Percentiles rank a stretch among this genome's conserved stretches.
Evolutionary conservation across 148 eudicot species (phyloP).

Genomic region (Chenopodium berlandieri): DNA sequence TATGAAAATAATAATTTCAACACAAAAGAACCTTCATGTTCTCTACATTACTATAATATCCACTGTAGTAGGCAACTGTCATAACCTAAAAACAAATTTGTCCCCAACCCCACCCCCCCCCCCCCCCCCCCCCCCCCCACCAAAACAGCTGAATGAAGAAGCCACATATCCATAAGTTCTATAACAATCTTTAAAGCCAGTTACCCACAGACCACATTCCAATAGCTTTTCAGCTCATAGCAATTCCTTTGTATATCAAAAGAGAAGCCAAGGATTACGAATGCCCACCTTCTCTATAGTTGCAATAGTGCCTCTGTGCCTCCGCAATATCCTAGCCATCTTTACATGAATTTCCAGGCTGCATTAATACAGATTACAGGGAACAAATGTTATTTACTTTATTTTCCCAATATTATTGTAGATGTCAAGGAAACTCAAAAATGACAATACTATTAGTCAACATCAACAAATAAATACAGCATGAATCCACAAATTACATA

Average conservation of each 20-base stretch:
- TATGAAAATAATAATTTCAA: slow-evolving; percentile 4
- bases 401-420: not conserved
- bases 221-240: slow-evolving; percentile 5
- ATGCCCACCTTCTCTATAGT: slow-evolving; percentile 11
- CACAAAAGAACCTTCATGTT: slow-evolving; percentile 11
- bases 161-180: slow-evolving; percentile 42
- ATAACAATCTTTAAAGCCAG: slow-evolving; percentile 20
- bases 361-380: slow-evolving; percentile 24
- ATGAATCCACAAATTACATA: not conserved
- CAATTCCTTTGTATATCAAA: not conserved
- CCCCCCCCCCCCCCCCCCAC: not conserved
- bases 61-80: slow-evolving; percentile 20
- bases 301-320: not conserved
- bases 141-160: slow-evolving; percentile 22
- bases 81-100: slow-evolving; percentile 14
- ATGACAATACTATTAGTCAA: not conserved
- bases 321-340: slow-evolving; percentile 1
- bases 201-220: slow-evolving; percentile 5
- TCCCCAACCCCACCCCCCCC: not conserved
- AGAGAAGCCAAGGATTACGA: not conserved
- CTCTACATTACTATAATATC: slow-evolving; percentile 20
- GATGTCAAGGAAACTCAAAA: not conserved
- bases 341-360: slow-evolving; percentile 62
- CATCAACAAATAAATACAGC: not conserved
- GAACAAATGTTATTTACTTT: not conserved